A percentile compares a stretch with the other conserved stretches of the same genome.
phyloP scores from a whole-genome alignment of 257 asterid genomes.

The Forsythia viridissima region DNA sequence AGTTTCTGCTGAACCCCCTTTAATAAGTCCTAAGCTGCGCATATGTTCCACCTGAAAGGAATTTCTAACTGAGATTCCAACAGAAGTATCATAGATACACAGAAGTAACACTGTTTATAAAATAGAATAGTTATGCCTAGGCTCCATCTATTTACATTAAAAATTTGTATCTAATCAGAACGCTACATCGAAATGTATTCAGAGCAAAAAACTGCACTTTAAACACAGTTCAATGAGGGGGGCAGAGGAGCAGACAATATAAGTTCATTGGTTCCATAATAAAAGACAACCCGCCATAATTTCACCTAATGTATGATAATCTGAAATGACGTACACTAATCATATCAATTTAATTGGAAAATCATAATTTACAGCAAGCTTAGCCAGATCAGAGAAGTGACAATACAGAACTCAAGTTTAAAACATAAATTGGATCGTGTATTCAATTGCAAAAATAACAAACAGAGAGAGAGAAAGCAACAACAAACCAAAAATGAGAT shows the following conservation, averaged over 20 bases:
- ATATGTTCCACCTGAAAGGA: slow-evolving; percentile 68
- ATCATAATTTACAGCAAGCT: slow-evolving; percentile 4
- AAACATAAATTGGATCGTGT: neutral
- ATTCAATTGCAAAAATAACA: slow-evolving; percentile 16
- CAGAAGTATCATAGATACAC: slow-evolving; percentile 7
- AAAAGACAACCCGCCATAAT: neutral
- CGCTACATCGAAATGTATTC: neutral
- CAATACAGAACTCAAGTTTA: neutral
- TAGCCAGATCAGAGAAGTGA: slow-evolving; percentile 15
- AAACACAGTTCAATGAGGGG: neutral
- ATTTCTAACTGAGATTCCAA: slow-evolving; percentile 10
- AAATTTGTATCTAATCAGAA: slow-evolving; percentile 10
- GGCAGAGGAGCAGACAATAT: neutral
- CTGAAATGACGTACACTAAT: neutral
- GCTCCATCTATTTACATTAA: neutral
- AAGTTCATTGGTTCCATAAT: neutral
- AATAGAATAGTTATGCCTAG: neutral
- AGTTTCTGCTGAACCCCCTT: slow-evolving; percentile 78
- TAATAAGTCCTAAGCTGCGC: slow-evolving; percentile 70
- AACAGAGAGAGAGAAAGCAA: neutral
- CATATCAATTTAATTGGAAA: slow-evolving; percentile 10
- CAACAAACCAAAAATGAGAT: neutral
- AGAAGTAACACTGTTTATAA: neutral
- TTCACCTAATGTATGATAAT: neutral
- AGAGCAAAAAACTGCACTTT: neutral